A percentile compares a stretch with the other conserved stretches of the same genome.
These are phyloP conservation scores for Suhomyces ambrosiae DNA, from an alignment of 1,139 yeast species.

Conservation along the genomic window DNA sequence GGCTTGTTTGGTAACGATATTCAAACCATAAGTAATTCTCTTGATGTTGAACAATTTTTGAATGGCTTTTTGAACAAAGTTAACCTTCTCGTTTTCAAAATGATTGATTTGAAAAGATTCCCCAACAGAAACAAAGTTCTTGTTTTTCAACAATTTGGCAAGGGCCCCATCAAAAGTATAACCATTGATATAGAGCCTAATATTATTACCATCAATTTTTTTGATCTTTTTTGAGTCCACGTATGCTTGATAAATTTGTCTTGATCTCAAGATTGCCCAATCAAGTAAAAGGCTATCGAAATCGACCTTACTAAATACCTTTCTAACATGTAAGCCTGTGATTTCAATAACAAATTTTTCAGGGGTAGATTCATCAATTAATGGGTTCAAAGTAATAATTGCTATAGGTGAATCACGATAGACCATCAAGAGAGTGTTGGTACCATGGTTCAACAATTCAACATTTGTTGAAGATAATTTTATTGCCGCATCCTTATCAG, in stretches of 20 bases:
- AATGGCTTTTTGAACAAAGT: conserved; percentile 20
- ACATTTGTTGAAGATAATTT: conserved; percentile 25
- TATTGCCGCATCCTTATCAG: conserved; percentile 20
- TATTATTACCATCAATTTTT: conserved; percentile 31
- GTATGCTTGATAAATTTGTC: conserved; percentile 38
- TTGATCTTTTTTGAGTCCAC: conserved; percentile 25
- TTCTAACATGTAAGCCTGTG: conserved; percentile 62
- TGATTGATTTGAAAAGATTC: conserved; percentile 32
- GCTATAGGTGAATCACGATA: conserved; percentile 75
- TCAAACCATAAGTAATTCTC: conserved; percentile 54
- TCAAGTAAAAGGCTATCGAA: conserved; percentile 61
- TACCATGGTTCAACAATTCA: conserved; percentile 33
- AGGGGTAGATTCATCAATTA: conserved; percentile 37
- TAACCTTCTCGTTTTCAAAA: conserved; percentile 33
- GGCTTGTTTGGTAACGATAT: conserved; percentile 19
- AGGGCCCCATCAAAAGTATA: conserved; percentile 53
- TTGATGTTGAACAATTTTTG: conserved; percentile 44
- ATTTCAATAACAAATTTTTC: conserved; percentile 50
- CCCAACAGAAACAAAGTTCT: conserved; percentile 29
- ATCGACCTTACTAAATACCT: conserved; percentile 64
- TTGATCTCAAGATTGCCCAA: conserved; percentile 58
- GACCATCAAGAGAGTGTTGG: conserved; percentile 55
- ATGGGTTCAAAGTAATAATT: conserved; percentile 45
- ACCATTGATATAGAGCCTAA: conserved; percentile 43
- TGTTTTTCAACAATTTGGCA: conserved; percentile 31